Percentiles rank a stretch among this genome's conserved stretches.
Evolutionary conservation across 805 yeast species (phyloP).

Genomic region (Metschnikowia picachoensis): DNA sequence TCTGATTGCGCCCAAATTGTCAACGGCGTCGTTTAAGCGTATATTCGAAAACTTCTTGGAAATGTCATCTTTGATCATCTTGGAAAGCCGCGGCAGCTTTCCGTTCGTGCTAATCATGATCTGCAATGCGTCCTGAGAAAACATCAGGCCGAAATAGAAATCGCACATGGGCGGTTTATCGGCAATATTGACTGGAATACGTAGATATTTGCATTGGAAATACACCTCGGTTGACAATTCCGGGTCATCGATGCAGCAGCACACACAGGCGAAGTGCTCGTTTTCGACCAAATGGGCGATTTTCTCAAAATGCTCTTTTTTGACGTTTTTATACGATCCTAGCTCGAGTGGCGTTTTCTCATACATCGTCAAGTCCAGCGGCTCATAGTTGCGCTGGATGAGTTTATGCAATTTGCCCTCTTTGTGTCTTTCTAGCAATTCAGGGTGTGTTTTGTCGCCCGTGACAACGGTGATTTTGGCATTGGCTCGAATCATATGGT

Average conservation of each 20-base stretch:
- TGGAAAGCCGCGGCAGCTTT: constrained; percentile 71
- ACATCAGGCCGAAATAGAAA: constrained; percentile 79
- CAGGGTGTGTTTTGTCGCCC: constrained; percentile 30
- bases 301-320: constrained; percentile 19
- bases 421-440: constrained; percentile 22
- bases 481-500: constrained; percentile 63
- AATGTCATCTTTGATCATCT: constrained; percentile 48
- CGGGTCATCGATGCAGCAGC: constrained; percentile 75
- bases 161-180: constrained; percentile 84
- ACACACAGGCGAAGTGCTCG: constrained; percentile 56
- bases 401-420: constrained; percentile 43
- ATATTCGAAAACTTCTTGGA: constrained; percentile 42
- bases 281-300: constrained; percentile 33
- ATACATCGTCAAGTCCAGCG: constrained; percentile 49
- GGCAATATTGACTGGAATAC: constrained; percentile 72
- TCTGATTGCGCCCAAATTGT: constrained; percentile 56
- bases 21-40: constrained; percentile 58
- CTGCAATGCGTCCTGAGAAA: constrained; percentile 67
- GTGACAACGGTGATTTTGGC: constrained; percentile 67
- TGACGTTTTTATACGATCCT: constrained; percentile 9
- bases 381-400: constrained; percentile 41
- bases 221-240: constrained; percentile 54
- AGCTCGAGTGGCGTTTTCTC: constrained; percentile 24
- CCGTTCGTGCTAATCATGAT: constrained; percentile 84
- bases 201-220: constrained; percentile 39